Evolutionary conservation across 2,329 filamentous ascomycete species (phyloP).

Genomic region (Xylaria sp.): DNA sequence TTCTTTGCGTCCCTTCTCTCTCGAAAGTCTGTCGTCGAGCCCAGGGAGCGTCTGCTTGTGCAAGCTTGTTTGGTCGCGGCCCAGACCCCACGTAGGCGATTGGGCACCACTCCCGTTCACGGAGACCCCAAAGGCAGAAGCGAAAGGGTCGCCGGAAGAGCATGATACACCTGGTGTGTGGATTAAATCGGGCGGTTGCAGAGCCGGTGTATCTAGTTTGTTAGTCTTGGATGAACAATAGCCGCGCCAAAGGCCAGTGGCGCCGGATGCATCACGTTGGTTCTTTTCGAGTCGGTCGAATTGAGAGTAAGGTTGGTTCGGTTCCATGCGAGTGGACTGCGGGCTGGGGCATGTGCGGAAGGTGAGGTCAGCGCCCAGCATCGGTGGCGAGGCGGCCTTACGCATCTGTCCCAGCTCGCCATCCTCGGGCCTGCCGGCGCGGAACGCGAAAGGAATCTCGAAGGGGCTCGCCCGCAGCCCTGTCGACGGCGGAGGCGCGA

Average conservation of each 20-base stretch:
- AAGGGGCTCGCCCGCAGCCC: conserved; percentile 54
- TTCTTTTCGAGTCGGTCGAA: conserved; percentile 57
- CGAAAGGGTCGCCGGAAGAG: conserved; percentile 55
- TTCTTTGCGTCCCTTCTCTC: conserved; percentile 62
- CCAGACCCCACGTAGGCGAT: conserved; percentile 44
- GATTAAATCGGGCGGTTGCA: conserved; percentile 60
- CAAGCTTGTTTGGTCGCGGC: conserved; percentile 29
- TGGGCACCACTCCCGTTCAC: conserved; percentile 55
- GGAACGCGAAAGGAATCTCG: conserved; percentile 57
- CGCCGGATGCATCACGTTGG: conserved; percentile 65
- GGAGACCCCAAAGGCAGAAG: conserved; percentile 53
- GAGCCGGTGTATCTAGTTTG: conserved; percentile 54
- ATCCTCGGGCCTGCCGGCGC: conserved; percentile 52
- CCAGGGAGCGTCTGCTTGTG: conserved; percentile 60
- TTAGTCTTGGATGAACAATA: conserved; percentile 64
- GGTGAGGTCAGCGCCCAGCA: conserved; percentile 83
- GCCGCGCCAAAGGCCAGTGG: conserved; percentile 79
- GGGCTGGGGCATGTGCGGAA: conserved; percentile 88
- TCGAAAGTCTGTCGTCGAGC: conserved; percentile 61
- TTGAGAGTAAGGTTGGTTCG: conserved; percentile 69
- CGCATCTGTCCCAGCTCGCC: conserved; percentile 58
- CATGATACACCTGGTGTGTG: conserved; percentile 59
- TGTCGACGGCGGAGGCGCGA: conserved; percentile 49
- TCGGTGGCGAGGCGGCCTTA: conserved; percentile 75
- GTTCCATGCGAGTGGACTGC: conserved; percentile 84